Conservation (phyloP, 2,329 filamentous ascomycete species). For the Didymella arachidicola region DNA sequence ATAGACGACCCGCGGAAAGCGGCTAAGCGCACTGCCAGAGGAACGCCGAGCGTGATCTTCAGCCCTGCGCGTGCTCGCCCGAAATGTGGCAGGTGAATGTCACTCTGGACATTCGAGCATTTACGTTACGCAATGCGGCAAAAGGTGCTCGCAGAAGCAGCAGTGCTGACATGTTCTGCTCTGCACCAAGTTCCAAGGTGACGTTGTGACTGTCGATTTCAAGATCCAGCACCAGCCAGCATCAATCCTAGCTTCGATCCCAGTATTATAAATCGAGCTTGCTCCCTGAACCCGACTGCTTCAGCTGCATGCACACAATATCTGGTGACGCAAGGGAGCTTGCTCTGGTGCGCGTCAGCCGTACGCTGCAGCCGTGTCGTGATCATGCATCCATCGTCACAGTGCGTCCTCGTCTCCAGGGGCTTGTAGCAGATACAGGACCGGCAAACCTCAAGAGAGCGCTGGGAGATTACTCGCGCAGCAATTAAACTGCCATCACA, state of each 20-base stretch:
- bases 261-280: neutral
- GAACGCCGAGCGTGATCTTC: conserved; percentile 12
- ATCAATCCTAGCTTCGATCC: conserved; percentile 11
- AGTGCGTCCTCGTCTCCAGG: neutral
- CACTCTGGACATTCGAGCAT: neutral
- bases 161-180: conserved; percentile 2
- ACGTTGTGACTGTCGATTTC: conserved; percentile 11
- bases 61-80: conserved; percentile 8
- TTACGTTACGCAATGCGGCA: conserved; percentile 4
- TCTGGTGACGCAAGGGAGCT: conserved; percentile 12
- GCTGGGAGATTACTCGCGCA: conserved; percentile 1
- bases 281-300: conserved; percentile 8
- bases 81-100: neutral
- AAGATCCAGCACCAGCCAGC: conserved; percentile 13
- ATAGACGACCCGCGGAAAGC: conserved; percentile 17
- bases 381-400: conserved; percentile 1
- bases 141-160: neutral
- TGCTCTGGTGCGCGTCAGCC: conserved; percentile 5
- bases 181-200: neutral
- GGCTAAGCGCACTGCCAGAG: conserved; percentile 10
- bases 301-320: conserved; percentile 6
- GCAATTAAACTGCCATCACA: conserved; percentile 1
- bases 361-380: neutral
- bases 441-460: conserved; percentile 2
- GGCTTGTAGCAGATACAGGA: conserved; percentile 1